Conservation (phyloP, 208 protist species). For the Leishmania gerbilli region DNA sequence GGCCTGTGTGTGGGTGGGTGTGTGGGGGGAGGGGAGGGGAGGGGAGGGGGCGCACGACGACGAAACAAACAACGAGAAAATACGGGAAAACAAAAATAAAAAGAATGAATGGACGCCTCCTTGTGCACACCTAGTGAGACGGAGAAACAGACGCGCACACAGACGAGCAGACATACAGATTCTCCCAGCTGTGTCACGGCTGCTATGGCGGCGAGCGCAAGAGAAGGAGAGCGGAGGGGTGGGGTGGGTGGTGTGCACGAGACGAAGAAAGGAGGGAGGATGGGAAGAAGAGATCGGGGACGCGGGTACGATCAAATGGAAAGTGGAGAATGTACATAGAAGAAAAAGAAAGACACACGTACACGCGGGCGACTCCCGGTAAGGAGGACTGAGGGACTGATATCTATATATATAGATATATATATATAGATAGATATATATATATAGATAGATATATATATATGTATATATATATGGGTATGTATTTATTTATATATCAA, state of each 20-base stretch:
- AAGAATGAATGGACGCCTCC: background rate
- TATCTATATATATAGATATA: background rate
- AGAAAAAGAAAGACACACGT: background rate
- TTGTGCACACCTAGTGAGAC: background rate
- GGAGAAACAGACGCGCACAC: background rate
- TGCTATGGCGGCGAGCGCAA: background rate
- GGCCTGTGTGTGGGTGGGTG: too few relatives aligned
- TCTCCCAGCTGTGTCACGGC: background rate
- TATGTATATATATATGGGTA: background rate
- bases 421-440: background rate
- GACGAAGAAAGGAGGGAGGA: background rate
- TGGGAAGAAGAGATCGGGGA: background rate
- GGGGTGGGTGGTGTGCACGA: background rate
- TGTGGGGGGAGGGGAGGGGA: background rate
- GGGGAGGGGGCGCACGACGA: background rate
- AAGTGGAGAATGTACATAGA: background rate
- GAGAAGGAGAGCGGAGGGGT: background rate
- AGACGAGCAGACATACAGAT: background rate
- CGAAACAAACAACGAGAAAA: background rate
- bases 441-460: too few relatives aligned
- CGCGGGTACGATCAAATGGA: background rate
- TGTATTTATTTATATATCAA: background rate
- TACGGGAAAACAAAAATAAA: too few relatives aligned
- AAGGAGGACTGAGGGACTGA: background rate
- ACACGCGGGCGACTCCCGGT: background rate